Base-by-base conservation (phyloP, 169 alveolate genomes). In the Plasmodium vivax region DNA sequence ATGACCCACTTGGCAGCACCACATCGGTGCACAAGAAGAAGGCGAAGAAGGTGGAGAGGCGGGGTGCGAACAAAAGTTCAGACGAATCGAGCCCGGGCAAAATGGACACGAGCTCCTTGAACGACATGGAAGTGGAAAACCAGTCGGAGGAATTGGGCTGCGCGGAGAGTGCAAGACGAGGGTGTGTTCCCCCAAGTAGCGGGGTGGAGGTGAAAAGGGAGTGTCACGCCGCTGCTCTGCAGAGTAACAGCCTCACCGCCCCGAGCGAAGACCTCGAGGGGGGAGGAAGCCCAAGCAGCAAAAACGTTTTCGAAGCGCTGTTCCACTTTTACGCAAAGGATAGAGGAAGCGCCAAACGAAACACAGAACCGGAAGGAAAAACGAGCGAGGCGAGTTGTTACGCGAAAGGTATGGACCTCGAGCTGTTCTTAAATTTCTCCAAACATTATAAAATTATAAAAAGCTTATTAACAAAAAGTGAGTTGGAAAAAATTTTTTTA, bases 401-500 rank as follows among this genome's bases (percentile, higher is more conserved):
- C 41, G 3, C 47, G 16, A 75, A 87, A 77, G 93, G 93, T 23
- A 87, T 87, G 93, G 43, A 87, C 45, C 3, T 87, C 36, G 93
- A 87, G 68, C 32, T 27, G 68, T 87, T 87, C 56, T 77, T 87
- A 87, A 34, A 32, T 51, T 47, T 87, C 81, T 36, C 93, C 4
- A 87, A 77, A 79, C 85, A 87, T 36, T 87, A 87, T 27, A 87
- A 87, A 87, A 87, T 87, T 43, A 71, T 87, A 51, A 87, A 87
- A 87, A 54, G 80, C 56, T 47, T 87, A 87, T 84, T 87, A 54
- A 87, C 82, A 51, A 87, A 87, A 54, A 54, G 51, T 43, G 93
- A 87, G 27, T 77, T 87, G 71, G 93, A 87, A 77, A 56, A 87
- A 87, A 87, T 87, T n/a, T 87, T 87, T 41, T n/a, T 87, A 54